A percentile compares a stretch with the other conserved stretches of the same genome.
phyloP scores from a whole-genome alignment of 1,139 yeast species.

The Geotrichum fermentans region DNA sequence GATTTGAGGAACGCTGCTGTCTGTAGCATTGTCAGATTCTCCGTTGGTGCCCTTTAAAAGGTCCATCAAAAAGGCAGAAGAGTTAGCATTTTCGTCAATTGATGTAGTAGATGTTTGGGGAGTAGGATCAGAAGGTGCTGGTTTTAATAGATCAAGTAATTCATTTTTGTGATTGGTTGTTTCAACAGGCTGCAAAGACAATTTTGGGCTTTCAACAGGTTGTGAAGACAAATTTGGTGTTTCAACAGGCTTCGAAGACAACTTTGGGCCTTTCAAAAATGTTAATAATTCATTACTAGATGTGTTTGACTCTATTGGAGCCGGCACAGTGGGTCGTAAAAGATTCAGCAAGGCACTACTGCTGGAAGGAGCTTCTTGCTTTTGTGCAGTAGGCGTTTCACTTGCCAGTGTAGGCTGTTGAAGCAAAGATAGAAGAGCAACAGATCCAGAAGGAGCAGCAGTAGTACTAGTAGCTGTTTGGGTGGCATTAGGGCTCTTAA shows the following conservation, averaged over 20 bases:
- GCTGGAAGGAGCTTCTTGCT: neutral
- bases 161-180: neutral
- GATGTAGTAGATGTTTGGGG: neutral
- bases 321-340: constrained; percentile 4
- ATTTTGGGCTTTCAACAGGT: neutral
- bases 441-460: constrained; percentile 8
- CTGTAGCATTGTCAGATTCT: neutral
- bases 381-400: neutral
- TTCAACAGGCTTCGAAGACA: too few species aligned
- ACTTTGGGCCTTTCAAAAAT: too few species aligned
- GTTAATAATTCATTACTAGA: too few species aligned
- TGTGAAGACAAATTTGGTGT: too few species aligned
- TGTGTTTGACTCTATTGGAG: too few species aligned
- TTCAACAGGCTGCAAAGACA: neutral
- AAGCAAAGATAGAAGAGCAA: constrained; percentile 9
- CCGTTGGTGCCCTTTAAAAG: constrained; percentile 3
- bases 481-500: too few species aligned
- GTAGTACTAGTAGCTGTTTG: too few species aligned
- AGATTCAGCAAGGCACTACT: constrained; percentile 4
- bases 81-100: neutral
- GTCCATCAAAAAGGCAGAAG: constrained; percentile 14
- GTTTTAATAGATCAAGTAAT: neutral
- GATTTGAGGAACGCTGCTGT: neutral
- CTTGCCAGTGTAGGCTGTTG: neutral
- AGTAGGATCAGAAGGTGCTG: neutral